A percentile compares a stretch with the other conserved stretches of the same genome.
Evolutionary conservation across 345 rosid species (phyloP).

Genomic region (Boechera retrofracta): DNA sequence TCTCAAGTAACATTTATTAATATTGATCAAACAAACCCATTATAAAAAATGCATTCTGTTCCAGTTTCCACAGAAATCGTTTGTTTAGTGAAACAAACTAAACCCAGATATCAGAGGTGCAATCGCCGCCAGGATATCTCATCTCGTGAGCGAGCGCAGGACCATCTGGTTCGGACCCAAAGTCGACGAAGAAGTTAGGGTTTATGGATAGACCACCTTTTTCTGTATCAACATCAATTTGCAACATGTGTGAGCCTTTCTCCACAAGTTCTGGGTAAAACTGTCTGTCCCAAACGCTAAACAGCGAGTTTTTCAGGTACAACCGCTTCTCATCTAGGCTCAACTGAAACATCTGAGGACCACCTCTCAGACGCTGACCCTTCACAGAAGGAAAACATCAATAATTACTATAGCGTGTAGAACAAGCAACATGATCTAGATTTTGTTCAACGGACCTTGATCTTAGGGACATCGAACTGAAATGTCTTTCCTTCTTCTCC

Average conservation of each 20-base stretch:
- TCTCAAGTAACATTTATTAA: too few relatives aligned
- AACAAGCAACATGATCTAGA: slow-evolving; percentile 3
- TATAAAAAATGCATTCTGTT: neutral
- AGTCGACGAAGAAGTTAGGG: slow-evolving; percentile 77
- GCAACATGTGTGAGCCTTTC: slow-evolving; percentile 88
- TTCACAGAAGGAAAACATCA: slow-evolving; percentile 16
- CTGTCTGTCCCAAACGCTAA: slow-evolving; percentile 82
- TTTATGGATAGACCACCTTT: slow-evolving; percentile 73
- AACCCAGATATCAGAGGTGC: slow-evolving; percentile 88
- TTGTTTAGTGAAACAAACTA: neutral
- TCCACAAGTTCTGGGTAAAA: slow-evolving; percentile 74
- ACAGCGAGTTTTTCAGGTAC: slow-evolving; percentile 81
- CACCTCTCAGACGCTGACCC: slow-evolving; percentile 78
- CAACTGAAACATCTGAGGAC: slow-evolving; percentile 88
- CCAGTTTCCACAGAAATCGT: neutral
- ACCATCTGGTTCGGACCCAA: slow-evolving; percentile 80
- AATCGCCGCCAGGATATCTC: slow-evolving; percentile 94
- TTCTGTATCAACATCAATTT: slow-evolving; percentile 72
- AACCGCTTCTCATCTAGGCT: slow-evolving; percentile 88
- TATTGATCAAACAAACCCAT: neutral
- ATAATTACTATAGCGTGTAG: neutral
- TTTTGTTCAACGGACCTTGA: slow-evolving; percentile 53
- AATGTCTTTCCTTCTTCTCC: slow-evolving; percentile 62
- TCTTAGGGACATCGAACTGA: slow-evolving; percentile 69
- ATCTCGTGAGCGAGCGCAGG: slow-evolving; percentile 87